A percentile compares a stretch with the other conserved stretches of the same genome.
Conservation (phyloP, 1,139 yeast species). For the Saccharomyces pastorianus region DNA sequence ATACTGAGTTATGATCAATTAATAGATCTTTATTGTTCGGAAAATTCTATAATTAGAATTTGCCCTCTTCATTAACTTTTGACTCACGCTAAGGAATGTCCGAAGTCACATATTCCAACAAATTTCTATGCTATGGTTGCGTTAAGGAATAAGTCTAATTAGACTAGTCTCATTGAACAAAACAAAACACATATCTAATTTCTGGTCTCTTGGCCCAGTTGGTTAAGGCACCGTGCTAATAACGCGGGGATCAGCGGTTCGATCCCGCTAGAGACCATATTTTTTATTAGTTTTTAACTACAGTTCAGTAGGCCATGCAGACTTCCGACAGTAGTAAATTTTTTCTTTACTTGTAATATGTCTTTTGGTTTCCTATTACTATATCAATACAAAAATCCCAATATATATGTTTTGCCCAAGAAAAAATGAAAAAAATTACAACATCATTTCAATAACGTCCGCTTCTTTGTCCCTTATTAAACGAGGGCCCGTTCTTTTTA, state of each 20-base stretch:
- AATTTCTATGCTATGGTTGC: too few relatives aligned
- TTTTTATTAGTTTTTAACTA: neutral
- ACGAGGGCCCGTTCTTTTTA: neutral
- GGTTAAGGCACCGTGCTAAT: constrained; percentile 31
- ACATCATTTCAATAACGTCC: neutral
- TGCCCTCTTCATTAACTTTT: too few relatives aligned
- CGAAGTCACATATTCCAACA: too few relatives aligned
- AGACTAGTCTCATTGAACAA: too few relatives aligned
- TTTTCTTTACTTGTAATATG: neutral
- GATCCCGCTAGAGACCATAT: constrained; percentile 28
- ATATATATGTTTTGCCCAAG: neutral
- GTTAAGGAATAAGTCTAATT: too few relatives aligned
- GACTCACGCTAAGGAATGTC: too few relatives aligned
- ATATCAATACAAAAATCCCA: neutral
- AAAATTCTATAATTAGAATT: too few relatives aligned
- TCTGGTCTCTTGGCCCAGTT: constrained; percentile 30
- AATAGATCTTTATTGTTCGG: too few relatives aligned
- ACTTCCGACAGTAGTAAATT: neutral
- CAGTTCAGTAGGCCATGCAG: neutral
- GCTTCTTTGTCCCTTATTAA: neutral
- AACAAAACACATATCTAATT: neutral
- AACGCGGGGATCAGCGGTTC: constrained; percentile 32
- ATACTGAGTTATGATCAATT: too few relatives aligned
- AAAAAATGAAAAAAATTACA: neutral
- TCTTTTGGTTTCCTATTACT: neutral